These are phyloP conservation scores for Casuarina equisetifolia DNA, from an alignment of 306 rosid species.

Conservation along the genomic window DNA sequence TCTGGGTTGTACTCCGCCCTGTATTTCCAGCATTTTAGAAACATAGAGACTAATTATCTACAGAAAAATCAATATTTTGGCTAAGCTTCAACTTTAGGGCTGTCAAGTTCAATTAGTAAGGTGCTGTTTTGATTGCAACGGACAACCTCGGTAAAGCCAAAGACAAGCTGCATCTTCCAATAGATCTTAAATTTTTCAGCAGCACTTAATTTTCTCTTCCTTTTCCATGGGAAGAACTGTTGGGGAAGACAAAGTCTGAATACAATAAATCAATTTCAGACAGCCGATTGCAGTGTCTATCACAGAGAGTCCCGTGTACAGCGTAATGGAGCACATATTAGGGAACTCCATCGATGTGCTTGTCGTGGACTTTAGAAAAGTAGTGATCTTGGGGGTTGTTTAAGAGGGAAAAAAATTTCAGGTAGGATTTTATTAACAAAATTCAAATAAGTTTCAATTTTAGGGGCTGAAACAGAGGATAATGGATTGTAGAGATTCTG, in stretches of 20 bases:
- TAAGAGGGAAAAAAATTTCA: background rate
- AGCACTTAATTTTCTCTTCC: background rate
- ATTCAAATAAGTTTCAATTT: background rate
- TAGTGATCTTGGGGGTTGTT: background rate
- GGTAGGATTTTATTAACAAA: too few relatives aligned
- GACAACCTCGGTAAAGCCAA: background rate
- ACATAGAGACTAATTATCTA: slow-evolving; percentile 15
- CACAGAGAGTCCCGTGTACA: background rate
- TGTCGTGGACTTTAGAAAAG: too few relatives aligned
- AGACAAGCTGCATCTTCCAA: background rate
- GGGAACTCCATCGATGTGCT: too few relatives aligned
- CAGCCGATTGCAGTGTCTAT: background rate
- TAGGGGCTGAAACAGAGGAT: background rate
- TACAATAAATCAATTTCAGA: background rate
- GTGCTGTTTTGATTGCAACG: too few relatives aligned
- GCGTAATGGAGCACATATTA: too few relatives aligned
- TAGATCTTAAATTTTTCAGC: background rate
- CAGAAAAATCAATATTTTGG: slow-evolving; percentile 19
- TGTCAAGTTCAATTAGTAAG: too few relatives aligned
- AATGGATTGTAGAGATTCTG: background rate
- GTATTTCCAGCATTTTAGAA: slow-evolving; percentile 35
- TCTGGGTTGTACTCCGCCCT: slow-evolving; percentile 97
- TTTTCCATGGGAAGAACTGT: background rate
- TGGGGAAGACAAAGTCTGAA: background rate
- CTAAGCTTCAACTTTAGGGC: background rate